Conservation (phyloP, 2,329 filamentous ascomycete genomes). For the Cryoendolithus antarcticus region DNA sequence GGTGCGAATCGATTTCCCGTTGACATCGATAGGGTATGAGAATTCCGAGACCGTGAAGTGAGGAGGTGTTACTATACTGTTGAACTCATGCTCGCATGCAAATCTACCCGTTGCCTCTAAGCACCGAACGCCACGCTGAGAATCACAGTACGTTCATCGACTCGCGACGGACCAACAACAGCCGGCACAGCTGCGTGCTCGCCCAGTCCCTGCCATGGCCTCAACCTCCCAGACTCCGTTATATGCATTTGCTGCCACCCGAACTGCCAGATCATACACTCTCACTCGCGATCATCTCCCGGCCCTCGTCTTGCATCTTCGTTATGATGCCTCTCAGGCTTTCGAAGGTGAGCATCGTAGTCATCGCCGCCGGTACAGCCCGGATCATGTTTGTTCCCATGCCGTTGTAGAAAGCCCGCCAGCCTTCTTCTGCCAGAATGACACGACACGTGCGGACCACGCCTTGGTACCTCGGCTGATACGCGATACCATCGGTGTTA, state of each 20-base stretch:
- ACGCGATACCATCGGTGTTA: conserved; percentile 43
- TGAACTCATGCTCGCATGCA: no score
- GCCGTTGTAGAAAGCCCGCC: conserved; percentile 91
- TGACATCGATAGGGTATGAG: no score
- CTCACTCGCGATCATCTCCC: conserved; percentile 11
- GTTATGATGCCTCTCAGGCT: conserved; percentile 48
- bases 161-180: no score
- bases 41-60: conserved; percentile 64
- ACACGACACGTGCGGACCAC: conserved; percentile 70
- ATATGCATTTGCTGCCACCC: conserved; percentile 18
- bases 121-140: no score
- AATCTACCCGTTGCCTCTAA: no score
- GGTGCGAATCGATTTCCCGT: no score
- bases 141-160: no score
- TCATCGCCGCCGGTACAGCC: conserved; percentile 87
- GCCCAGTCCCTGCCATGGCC: no score
- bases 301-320: conserved; percentile 42
- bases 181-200: no score
- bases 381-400: conserved; percentile 97
- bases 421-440: conserved; percentile 83
- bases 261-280: background rate
- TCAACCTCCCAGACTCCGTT: no score
- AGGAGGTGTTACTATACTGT: no score
- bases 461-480: conserved; percentile 54
- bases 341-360: conserved; percentile 96